These are phyloP conservation scores for Gynostemma pentaphyllum DNA, from an alignment of 306 rosid species.

Conservation along the genomic window DNA sequence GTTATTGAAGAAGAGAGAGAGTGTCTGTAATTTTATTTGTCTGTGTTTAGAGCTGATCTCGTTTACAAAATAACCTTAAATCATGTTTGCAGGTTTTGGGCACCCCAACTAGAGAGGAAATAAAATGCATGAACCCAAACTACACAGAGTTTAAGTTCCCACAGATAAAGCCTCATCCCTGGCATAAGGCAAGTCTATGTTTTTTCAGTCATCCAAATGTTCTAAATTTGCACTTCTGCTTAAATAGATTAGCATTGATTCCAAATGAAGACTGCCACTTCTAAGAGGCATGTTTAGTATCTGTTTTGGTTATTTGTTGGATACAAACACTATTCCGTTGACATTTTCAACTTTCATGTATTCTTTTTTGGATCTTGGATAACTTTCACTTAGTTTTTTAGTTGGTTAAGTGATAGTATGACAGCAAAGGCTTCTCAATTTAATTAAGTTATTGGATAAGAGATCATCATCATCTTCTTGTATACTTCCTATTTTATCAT, in stretches of 20 bases:
- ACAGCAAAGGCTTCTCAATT: background rate
- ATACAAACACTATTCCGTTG: background rate
- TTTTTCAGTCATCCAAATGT: background rate
- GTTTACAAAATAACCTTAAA: background rate
- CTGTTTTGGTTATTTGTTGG: background rate
- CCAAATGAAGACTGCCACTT: background rate
- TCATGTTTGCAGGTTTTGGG: constrained; percentile 69
- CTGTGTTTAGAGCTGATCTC: background rate
- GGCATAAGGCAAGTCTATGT: constrained; percentile 69
- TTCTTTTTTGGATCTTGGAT: background rate
- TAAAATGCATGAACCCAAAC: constrained; percentile 99
- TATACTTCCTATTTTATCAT: background rate
- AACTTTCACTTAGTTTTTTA: background rate
- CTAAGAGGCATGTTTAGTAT: background rate
- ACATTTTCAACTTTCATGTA: background rate
- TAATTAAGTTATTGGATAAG: background rate
- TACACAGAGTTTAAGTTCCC: constrained; percentile 96
- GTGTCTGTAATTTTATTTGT: background rate
- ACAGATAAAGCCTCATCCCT: constrained; percentile 98
- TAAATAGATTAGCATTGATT: background rate
- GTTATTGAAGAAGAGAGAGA: background rate
- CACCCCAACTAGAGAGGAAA: constrained; percentile 98
- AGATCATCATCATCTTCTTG: background rate
- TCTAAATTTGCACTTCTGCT: background rate
- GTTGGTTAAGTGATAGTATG: background rate